phyloP scores from a whole-genome alignment of 805 yeast species.

The Allodekkera sacchari region DNA sequence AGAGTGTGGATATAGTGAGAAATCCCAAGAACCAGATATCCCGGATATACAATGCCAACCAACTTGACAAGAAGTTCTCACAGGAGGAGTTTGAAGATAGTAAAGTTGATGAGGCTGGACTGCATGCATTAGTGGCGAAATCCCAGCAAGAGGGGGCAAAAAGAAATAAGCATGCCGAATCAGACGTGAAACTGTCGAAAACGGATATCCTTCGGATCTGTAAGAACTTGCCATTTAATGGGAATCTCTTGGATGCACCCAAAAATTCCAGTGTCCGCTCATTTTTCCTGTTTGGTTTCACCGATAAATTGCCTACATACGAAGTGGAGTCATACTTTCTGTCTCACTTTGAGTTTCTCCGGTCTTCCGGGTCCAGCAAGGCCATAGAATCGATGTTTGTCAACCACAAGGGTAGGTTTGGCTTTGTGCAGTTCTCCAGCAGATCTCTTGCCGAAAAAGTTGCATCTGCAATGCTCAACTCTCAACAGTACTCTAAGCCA shows the following conservation, averaged over 20 bases:
- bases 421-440: conserved; percentile 46
- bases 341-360: conserved; percentile 13
- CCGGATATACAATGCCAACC: conserved; percentile 48
- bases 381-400: conserved; percentile 37
- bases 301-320: conserved; percentile 58
- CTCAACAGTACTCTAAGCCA: conserved; percentile 15
- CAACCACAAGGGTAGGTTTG: conserved; percentile 54
- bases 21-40: conserved; percentile 36
- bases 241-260: conserved; percentile 36
- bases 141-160: conserved; percentile 1
- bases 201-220: conserved; percentile 45
- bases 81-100: conserved; percentile 9
- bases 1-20: conserved; percentile 32
- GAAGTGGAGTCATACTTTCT: conserved; percentile 43
- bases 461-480: conserved; percentile 16
- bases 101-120: neutral
- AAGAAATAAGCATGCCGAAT: conserved; percentile 11
- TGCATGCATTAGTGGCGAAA: conserved; percentile 4
- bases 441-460: conserved; percentile 44
- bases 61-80: conserved; percentile 26
- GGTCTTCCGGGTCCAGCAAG: neutral
- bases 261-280: conserved; percentile 37
- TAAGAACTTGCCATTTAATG: conserved; percentile 61
- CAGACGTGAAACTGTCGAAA: conserved; percentile 13
- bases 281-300: conserved; percentile 70